A percentile compares a stretch with the other conserved stretches of the same genome.
Evolutionary conservation across 1,139 yeast species (phyloP).

Genomic region (Zhuliangozyma blackwelliae): DNA sequence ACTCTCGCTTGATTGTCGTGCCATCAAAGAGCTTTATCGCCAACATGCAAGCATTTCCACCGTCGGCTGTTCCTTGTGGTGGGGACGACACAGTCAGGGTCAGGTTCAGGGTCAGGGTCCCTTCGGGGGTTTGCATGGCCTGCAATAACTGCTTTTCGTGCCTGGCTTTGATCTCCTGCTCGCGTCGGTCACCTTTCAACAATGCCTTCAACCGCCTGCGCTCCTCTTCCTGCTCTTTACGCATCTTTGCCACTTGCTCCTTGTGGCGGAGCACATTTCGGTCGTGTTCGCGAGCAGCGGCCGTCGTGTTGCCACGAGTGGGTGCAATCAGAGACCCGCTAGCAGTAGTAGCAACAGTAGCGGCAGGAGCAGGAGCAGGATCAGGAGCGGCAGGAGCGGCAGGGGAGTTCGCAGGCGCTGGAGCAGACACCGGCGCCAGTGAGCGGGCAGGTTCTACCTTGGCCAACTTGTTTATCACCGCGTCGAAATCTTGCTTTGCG

Average conservation of each 20-base stretch:
- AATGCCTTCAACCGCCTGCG: slow-evolving; percentile 50
- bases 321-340: too few species aligned
- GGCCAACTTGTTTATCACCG: slow-evolving; percentile 14
- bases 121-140: neutral
- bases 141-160: slow-evolving; percentile 12
- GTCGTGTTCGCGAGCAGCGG: slow-evolving; percentile 3
- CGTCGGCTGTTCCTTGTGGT: neutral
- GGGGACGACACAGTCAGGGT: neutral
- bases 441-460: too few species aligned
- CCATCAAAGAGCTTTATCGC: slow-evolving; percentile 57
- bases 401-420: too few species aligned
- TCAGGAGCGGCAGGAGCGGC: too few species aligned
- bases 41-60: slow-evolving; percentile 31
- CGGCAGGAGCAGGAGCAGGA: too few species aligned
- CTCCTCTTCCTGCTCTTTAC: slow-evolving; percentile 41
- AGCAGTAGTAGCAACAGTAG: too few species aligned
- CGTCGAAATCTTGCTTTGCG: slow-evolving; percentile 18
- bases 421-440: too few species aligned
- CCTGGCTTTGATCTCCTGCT: slow-evolving; percentile 45
- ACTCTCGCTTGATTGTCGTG: slow-evolving; percentile 40
- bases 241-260: slow-evolving; percentile 33
- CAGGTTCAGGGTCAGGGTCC: neutral
- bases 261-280: slow-evolving; percentile 25
- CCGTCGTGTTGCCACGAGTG: too few species aligned
- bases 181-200: slow-evolving; percentile 48